phyloP scores from a whole-genome alignment of 2,329 filamentous ascomycete species.

The Bipolaris gigantea region DNA sequence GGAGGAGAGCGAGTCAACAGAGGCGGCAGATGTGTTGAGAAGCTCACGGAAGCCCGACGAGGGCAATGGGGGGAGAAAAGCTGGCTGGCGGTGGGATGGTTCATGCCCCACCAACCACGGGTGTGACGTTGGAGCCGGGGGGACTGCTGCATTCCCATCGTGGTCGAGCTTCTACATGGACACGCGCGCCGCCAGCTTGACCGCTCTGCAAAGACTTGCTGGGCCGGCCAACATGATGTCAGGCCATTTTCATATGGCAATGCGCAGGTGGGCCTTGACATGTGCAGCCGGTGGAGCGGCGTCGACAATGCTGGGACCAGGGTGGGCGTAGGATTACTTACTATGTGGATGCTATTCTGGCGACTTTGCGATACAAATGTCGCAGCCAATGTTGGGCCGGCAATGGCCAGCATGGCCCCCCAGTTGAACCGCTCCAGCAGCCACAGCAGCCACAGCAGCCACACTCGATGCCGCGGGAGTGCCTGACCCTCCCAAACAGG shows the following conservation, averaged over 20 bases:
- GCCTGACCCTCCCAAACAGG: slow-evolving; percentile 12
- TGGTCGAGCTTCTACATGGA: slow-evolving; percentile 16
- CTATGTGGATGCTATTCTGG: slow-evolving; percentile 2
- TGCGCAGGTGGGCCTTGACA: slow-evolving; percentile 10
- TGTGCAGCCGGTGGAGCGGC: slow-evolving; percentile 1
- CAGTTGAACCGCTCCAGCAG: no score
- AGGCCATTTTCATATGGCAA: slow-evolving; percentile 13
- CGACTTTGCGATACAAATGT: not conserved
- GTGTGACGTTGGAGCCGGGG: slow-evolving; percentile 14
- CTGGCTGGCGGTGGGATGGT: slow-evolving; percentile 17
- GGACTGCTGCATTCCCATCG: slow-evolving; percentile 13
- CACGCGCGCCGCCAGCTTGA: slow-evolving; percentile 10
- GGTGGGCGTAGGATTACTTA: not conserved
- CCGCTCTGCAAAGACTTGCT: slow-evolving; percentile 12
- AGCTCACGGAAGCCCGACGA: slow-evolving; percentile 5
- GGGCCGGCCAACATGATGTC: slow-evolving; percentile 25
- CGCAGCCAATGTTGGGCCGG: slow-evolving; percentile 2
- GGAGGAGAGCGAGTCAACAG: not conserved
- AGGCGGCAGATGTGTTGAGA: slow-evolving; percentile 1
- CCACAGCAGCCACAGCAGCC: no score
- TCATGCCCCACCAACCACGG: slow-evolving; percentile 15
- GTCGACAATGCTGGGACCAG: not conserved
- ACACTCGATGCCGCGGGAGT: slow-evolving; percentile 18
- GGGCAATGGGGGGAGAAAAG: slow-evolving; percentile 19
- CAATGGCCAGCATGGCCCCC: not conserved